Evolutionary conservation across 1,284 basidiomycete species (phyloP), one percentile per base, ranked within the genome.

Genomic region (Amylostereum areolatum): DNA sequence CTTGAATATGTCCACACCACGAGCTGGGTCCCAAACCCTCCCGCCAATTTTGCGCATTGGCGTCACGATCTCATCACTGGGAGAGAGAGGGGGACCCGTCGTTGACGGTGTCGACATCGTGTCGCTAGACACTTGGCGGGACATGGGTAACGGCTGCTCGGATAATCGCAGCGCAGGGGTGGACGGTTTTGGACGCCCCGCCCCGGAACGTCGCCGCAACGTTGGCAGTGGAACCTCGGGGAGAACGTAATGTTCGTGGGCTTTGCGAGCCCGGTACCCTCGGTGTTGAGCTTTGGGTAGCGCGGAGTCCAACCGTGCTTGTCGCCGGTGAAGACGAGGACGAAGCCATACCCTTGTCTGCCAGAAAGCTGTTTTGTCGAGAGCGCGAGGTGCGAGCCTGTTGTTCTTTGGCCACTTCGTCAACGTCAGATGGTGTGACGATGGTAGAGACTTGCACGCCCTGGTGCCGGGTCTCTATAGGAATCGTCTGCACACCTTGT

Each of bases 1-100:
- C 65, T 89, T 92, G 67, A 92, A 89, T 35, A 85, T 58, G 49
- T 92, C 89, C 5, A 92, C 82, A 41, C 83, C 83, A 24, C 88
- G 78, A 9, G 84, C 81, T 18, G 89, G 86, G 60, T 92, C 85
- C 80, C 83, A 91, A 3, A 84, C 83, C 8, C 87, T 75, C 3
- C 73, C 76, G 11, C 66, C 65, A 10, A 59, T 53, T 45, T 61
- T 66, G 27, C 61, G 60, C 9, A 51, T 43, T 0, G 58, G 59
- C 53, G 6, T 34, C 5, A 27, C 25, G 59, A 62, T 9, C 59
- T 61, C 40, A 45, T 57, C 50, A 9, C 39, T 57, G 10, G 77
- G 73, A 5, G 77, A 79, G 12, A 68, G 24, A 7, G 58, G 53
- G 0, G 78, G 72, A 2, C 76, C 73, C 29, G 69, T 59, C 0